Evolutionary conservation across 2,329 filamentous ascomycete species (phyloP).

Genomic region (Didymella exigua): DNA sequence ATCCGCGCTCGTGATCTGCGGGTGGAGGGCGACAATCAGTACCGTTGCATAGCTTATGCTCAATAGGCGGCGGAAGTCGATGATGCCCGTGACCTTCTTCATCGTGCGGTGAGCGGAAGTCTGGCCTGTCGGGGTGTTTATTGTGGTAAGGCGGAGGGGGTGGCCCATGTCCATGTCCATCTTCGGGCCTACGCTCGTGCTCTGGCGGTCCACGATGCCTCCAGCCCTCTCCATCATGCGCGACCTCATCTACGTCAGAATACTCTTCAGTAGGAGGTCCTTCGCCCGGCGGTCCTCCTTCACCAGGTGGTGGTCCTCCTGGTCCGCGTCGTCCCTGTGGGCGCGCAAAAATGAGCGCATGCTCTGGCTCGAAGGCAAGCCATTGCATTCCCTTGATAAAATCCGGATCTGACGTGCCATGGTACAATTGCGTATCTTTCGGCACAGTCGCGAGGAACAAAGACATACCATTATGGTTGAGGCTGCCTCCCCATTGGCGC

Average conservation of each 20-base stretch:
- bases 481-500: slow-evolving; percentile 74
- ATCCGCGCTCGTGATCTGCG: slow-evolving; percentile 2
- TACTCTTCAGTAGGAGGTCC: not conserved
- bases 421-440: slow-evolving; percentile 68
- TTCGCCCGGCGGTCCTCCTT: not conserved
- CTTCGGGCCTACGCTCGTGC: not conserved
- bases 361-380: slow-evolving; percentile 79
- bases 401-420: slow-evolving; percentile 59
- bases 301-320: slow-evolving; percentile 1
- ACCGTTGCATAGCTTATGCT: not conserved
- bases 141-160: not conserved
- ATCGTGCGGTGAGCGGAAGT: not conserved
- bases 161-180: not conserved
- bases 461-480: slow-evolving; percentile 78
- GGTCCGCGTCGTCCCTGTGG: slow-evolving; percentile 15
- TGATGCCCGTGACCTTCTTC: not conserved
- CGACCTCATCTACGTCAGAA: not conserved
- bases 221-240: not conserved
- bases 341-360: slow-evolving; percentile 69
- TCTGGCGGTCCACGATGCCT: not conserved
- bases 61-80: not conserved
- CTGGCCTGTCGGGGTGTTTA: not conserved
- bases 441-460: slow-evolving; percentile 71
- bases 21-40: not conserved
- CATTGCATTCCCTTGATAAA: slow-evolving; percentile 66